These are phyloP conservation scores for Cutaneotrichosporon spelunceum DNA, from an alignment of 1,284 basidiomycete species.

Conservation along the genomic window DNA sequence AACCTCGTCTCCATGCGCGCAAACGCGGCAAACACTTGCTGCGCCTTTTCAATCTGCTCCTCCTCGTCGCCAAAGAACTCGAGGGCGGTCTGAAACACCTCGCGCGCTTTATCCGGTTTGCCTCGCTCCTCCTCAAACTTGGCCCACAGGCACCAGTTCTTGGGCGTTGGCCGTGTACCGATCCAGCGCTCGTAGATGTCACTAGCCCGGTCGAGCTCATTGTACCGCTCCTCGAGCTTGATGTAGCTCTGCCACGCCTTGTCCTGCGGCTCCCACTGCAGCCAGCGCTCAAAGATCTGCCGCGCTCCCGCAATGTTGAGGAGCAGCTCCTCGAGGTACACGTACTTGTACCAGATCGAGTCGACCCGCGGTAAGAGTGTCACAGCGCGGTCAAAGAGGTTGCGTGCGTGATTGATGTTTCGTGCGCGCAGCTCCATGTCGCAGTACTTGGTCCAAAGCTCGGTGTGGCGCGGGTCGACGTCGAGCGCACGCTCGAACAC, in stretches of 20 bases:
- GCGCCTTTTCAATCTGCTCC: constrained; percentile 94
- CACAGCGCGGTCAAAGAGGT: constrained; percentile 94
- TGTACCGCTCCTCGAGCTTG: constrained; percentile 91
- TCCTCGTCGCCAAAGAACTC: constrained; percentile 98
- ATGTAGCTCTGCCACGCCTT: constrained; percentile 99
- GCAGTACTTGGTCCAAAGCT: constrained; percentile 94
- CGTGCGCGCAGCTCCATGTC: constrained; percentile 97
- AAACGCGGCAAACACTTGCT: constrained; percentile 86
- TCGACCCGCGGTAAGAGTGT: constrained; percentile 93
- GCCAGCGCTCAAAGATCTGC: constrained; percentile 98
- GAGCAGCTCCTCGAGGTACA: constrained; percentile 94
- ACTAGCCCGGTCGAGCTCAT: constrained; percentile 86
- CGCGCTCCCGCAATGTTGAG: constrained; percentile 93
- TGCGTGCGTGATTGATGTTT: constrained; percentile 94
- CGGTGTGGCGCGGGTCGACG: constrained; percentile 81
- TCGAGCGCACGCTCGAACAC: constrained; percentile 96
- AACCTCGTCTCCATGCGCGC: constrained; percentile 96
- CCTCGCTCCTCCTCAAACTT: constrained; percentile 95
- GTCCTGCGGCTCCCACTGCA: constrained; percentile 99
- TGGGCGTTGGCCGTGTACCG: constrained; percentile 84
- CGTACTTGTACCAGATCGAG: constrained; percentile 93
- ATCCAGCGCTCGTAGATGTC: constrained; percentile 94
- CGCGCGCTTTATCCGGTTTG: constrained; percentile 81
- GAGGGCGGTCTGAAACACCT: constrained; percentile 94
- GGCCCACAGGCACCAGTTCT: constrained; percentile 93